phyloP scores from a whole-genome alignment of 108 stramenopile genomes.

The Cyclotella atomus region DNA sequence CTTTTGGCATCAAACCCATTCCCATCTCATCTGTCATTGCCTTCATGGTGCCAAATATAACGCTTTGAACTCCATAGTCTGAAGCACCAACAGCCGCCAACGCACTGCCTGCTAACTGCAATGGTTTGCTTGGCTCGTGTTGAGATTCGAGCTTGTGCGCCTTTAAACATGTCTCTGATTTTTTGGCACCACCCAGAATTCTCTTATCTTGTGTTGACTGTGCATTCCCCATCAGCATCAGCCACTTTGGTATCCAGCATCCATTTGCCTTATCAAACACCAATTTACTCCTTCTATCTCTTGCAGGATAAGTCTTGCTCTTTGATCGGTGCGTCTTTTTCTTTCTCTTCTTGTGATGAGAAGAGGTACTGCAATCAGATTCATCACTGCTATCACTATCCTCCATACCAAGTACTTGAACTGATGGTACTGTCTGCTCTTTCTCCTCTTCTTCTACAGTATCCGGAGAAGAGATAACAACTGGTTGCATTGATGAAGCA shows the following conservation, averaged over 20 bases:
- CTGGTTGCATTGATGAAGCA: background rate
- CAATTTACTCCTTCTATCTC: background rate
- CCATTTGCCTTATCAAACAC: background rate
- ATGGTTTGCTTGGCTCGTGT: background rate
- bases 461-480: background rate
- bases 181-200: background rate
- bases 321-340: no score
- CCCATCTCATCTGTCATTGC: constrained; percentile 7
- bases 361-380: background rate
- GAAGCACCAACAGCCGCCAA: background rate
- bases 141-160: background rate
- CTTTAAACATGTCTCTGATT: background rate
- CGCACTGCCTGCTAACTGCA: background rate
- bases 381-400: background rate
- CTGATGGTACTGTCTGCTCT: background rate
- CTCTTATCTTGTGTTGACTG: background rate
- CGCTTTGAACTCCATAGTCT: constrained; percentile 2
- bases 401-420: background rate
- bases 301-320: background rate
- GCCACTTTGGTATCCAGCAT: background rate
- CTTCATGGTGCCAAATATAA: constrained; percentile 1
- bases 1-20: background rate
- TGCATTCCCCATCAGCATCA: background rate
- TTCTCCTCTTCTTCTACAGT: background rate
- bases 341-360: background rate